phyloP scores from a whole-genome alignment of 129 eudicot genomes.

The Tagetes erecta region DNA sequence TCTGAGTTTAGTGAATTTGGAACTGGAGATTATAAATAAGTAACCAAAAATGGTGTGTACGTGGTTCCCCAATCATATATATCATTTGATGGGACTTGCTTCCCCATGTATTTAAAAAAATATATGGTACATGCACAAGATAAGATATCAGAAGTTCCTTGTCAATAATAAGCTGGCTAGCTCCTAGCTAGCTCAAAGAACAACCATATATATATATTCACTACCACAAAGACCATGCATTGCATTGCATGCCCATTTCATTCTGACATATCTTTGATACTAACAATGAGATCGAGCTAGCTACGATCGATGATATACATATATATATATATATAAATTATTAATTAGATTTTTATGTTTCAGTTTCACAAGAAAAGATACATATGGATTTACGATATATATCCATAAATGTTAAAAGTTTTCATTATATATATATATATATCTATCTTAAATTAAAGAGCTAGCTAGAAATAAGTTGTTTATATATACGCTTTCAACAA shows the following conservation, averaged over 20 bases:
- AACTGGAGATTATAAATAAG: background rate
- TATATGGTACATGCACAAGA: conserved; percentile 13
- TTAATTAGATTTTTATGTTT: conserved; percentile 3
- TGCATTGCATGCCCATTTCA: conserved; percentile 12
- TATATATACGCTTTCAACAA: too few relatives aligned
- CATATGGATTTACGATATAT: too few relatives aligned
- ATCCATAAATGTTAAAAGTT: too few relatives aligned
- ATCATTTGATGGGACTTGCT: conserved; percentile 21
- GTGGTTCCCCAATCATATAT: background rate
- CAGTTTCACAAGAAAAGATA: background rate
- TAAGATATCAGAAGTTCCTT: conserved; percentile 27
- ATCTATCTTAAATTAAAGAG: too few relatives aligned
- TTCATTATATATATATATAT: too few relatives aligned
- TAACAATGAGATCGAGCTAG: background rate
- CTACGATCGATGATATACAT: too few relatives aligned
- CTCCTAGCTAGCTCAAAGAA: background rate
- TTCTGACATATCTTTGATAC: conserved; percentile 24
- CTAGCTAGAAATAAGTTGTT: too few relatives aligned
- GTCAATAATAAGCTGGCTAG: conserved; percentile 16
- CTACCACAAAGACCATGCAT: conserved; percentile 22
- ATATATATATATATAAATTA: background rate
- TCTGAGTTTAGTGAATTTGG: background rate
- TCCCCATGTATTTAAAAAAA: background rate
- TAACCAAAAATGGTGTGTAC: background rate
- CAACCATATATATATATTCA: conserved; percentile 3